These are phyloP conservation scores for Macaranga tanarius DNA, from an alignment of 441 rosid species.

Conservation along the genomic window DNA sequence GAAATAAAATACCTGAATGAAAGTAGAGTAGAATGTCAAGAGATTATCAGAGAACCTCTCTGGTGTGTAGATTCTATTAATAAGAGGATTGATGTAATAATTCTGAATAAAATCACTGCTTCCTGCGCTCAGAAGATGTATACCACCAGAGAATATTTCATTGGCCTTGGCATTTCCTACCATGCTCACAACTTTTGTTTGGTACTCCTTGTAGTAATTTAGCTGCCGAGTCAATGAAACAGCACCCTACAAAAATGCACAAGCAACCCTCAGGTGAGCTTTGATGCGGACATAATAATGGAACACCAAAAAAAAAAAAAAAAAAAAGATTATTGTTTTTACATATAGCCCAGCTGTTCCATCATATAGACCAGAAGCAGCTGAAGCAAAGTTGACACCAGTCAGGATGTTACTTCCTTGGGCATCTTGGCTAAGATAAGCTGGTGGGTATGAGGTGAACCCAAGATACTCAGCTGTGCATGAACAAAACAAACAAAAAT, in stretches of 20 bases:
- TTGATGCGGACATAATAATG: background rate
- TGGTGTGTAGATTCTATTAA: constrained; percentile 45
- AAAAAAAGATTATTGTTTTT: constrained; percentile 19
- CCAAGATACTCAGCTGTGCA: constrained; percentile 87
- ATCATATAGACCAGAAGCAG: constrained; percentile 80
- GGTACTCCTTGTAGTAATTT: constrained; percentile 74
- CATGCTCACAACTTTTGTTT: constrained; percentile 45
- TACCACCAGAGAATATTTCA: constrained; percentile 49
- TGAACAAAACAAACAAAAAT: constrained; percentile 3
- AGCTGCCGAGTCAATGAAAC: constrained; percentile 79
- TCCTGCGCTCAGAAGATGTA: constrained; percentile 89
- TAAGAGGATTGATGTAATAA: constrained; percentile 70
- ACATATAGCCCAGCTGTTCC: constrained; percentile 72
- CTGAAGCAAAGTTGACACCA: constrained; percentile 93
- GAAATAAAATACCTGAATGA: constrained; percentile 63
- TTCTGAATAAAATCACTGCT: constrained; percentile 89
- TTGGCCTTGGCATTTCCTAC: constrained; percentile 46
- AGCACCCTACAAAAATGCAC: constrained; percentile 47
- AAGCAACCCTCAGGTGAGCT: constrained; percentile 4
- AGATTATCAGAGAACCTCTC: constrained; percentile 70
- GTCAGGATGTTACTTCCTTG: constrained; percentile 49
- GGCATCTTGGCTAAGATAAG: constrained; percentile 78
- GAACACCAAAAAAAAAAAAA: constrained; percentile 5
- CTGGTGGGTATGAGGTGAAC: constrained; percentile 76
- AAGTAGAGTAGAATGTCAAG: constrained; percentile 54